Base-by-base conservation (phyloP, 768 basidiomycete genomes). In the Amylocystis lapponica region DNA sequence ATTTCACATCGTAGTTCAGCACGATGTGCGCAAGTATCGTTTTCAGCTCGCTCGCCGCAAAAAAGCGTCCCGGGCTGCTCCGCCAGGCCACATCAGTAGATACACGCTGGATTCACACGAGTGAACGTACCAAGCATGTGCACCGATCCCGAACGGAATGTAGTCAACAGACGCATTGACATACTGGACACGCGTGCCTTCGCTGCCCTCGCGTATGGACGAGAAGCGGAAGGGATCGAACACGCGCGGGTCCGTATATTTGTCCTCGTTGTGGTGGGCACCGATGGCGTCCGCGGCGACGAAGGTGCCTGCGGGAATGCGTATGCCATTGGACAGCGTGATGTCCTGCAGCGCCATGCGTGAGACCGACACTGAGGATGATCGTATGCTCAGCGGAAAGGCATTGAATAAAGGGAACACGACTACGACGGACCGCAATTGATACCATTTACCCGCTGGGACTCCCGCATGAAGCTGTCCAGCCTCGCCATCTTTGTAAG, bases 161-260 rank as follows among this genome's bases (percentile, higher is more conserved):
- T 41, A 52, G 3, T 49, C 36, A 5, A 22, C 12, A 20, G 41
- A 43, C 1, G 51, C 47, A 38, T 27, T 43, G 26, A 44, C 44
- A 23, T 39, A 43, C 27, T 49, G 40, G 4, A 34, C 30, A 8
- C 36, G 26, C 23, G 56, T 40, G 35, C 41, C 49, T 21, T 60
- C 53, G 42, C 62, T 51, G 38, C 42, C 43, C 34, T 40, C 43
- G 10, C 58, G 53, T 40, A 51, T 40, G 20, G 38, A 32, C 17
- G 61, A 39, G 50, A 69, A 73, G 0, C 75, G 63, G 47, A 66
- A 67, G 0, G 66, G 66, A 21, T 74, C 66, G 48, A 76, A 78
- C 13, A 42, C 48, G 5, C 56, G 39, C 0, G 72, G 50, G 38
- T 69, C 51, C 0, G 49, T 21, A 50, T 70, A 72, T 27, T 62